A percentile compares a stretch with the other conserved stretches of the same genome.
Evolutionary conservation across 495 filamentous ascomycete genomes (phyloP).

Genomic region (Xylaria grammica): DNA sequence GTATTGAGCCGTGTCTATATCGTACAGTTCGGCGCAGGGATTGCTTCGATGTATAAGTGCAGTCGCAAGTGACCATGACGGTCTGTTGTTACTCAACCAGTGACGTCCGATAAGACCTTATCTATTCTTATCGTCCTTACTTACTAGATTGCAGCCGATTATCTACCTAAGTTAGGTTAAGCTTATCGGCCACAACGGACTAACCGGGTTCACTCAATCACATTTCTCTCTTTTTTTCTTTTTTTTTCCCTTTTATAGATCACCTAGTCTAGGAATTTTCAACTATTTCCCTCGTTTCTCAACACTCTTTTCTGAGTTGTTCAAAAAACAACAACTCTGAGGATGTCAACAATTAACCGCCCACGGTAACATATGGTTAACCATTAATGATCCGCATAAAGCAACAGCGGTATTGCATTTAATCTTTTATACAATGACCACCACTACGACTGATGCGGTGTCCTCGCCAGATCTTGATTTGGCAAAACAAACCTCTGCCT

Average conservation of each 20-base stretch:
- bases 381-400: conserved; percentile 3
- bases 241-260: too few species aligned
- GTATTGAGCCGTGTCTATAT: too few species aligned
- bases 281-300: conserved; percentile 8
- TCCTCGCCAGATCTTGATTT: conserved; percentile 29
- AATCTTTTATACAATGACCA: conserved; percentile 11
- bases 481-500: conserved; percentile 28
- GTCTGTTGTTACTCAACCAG: neutral
- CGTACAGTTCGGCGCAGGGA: too few species aligned
- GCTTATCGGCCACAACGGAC: conserved; percentile 16
- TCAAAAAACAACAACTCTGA: conserved; percentile 24
- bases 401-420: neutral
- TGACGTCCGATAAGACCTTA: too few species aligned
- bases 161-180: neutral
- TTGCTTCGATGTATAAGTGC: neutral
- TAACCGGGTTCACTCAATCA: too few species aligned
- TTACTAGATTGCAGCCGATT: too few species aligned
- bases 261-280: conserved; percentile 10
- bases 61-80: neutral
- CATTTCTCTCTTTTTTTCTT: neutral
- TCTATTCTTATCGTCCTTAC: too few species aligned
- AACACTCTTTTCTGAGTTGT: conserved; percentile 17
- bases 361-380: conserved; percentile 21
- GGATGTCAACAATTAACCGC: conserved; percentile 27
- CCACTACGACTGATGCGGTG: conserved; percentile 9